Conservation (phyloP, 305 asterid genomes). For the Solanum hybrid region DNA sequence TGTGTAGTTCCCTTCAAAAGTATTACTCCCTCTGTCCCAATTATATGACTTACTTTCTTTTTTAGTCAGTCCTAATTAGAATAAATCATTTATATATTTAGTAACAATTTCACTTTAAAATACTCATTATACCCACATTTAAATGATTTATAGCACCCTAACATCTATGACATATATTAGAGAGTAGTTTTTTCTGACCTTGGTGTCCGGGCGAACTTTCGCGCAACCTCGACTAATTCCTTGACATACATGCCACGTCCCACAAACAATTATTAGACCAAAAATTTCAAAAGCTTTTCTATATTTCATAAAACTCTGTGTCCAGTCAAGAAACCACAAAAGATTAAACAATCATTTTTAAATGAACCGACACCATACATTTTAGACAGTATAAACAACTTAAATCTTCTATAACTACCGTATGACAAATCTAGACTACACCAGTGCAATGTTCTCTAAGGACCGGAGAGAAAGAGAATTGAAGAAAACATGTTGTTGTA, state of each 20-base stretch:
- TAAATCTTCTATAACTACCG: background rate
- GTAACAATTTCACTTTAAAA: background rate
- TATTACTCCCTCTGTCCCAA: too few relatives aligned
- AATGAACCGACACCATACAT: background rate
- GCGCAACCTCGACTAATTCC: background rate
- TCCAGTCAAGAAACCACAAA: slow-evolving; percentile 8
- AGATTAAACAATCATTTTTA: slow-evolving; percentile 14
- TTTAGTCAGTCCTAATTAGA: background rate
- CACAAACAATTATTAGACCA: background rate
- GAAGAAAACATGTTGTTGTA: slow-evolving; percentile 58
- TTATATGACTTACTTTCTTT: too few relatives aligned
- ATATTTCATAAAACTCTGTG: background rate
- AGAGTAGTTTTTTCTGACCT: background rate
- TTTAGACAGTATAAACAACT: background rate
- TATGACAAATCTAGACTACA: background rate
- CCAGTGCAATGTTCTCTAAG: background rate
- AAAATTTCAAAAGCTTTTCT: background rate
- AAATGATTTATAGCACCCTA: background rate
- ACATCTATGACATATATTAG: background rate
- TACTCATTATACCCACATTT: background rate
- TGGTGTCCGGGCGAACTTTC: background rate
- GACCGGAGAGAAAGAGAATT: background rate
- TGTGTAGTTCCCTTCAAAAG: too few relatives aligned
- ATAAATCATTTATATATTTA: background rate
- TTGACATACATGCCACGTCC: background rate